These are phyloP conservation scores for Podaxis sp. DNA, from an alignment of 768 basidiomycete species.

Conservation along the genomic window DNA sequence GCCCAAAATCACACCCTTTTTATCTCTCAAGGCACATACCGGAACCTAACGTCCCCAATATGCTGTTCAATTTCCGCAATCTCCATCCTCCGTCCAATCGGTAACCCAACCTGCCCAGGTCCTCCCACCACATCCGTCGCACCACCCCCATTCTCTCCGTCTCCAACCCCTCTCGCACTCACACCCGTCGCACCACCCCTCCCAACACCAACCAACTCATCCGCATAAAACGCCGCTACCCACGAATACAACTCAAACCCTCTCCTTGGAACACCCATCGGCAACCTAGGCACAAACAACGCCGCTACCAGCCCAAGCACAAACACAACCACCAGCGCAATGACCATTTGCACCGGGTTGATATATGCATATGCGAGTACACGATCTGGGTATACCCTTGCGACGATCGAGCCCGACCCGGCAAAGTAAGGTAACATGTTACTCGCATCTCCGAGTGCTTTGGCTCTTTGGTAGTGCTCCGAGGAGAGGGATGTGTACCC, in stretches of 20 bases:
- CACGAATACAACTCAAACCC: constrained; percentile 29
- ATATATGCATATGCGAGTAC: constrained; percentile 28
- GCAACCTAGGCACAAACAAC: constrained; percentile 26
- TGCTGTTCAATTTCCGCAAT: constrained; percentile 8
- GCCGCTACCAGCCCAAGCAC: constrained; percentile 32
- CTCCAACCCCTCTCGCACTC: not conserved
- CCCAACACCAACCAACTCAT: constrained; percentile 18
- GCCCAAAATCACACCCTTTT: too few relatives aligned
- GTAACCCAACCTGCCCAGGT: not conserved
- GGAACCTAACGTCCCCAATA: constrained; percentile 11
- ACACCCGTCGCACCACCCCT: not conserved
- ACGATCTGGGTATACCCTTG: constrained; percentile 34
- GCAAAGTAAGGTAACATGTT: constrained; percentile 43
- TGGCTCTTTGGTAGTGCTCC: constrained; percentile 30
- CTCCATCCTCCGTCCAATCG: constrained; percentile 14
- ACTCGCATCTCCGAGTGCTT: constrained; percentile 37
- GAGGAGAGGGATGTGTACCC: constrained; percentile 40
- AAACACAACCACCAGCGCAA: constrained; percentile 25
- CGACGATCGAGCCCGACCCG: constrained; percentile 35
- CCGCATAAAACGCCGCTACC: constrained; percentile 25
- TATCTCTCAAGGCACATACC: constrained; percentile 3
- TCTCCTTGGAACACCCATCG: constrained; percentile 22
- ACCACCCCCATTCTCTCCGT: not conserved
- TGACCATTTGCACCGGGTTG: constrained; percentile 22
- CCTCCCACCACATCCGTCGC: not conserved